Evolutionary conservation across 2,329 filamentous ascomycete species (phyloP).

Genomic region (Phaeosphaeriaceae sp.): DNA sequence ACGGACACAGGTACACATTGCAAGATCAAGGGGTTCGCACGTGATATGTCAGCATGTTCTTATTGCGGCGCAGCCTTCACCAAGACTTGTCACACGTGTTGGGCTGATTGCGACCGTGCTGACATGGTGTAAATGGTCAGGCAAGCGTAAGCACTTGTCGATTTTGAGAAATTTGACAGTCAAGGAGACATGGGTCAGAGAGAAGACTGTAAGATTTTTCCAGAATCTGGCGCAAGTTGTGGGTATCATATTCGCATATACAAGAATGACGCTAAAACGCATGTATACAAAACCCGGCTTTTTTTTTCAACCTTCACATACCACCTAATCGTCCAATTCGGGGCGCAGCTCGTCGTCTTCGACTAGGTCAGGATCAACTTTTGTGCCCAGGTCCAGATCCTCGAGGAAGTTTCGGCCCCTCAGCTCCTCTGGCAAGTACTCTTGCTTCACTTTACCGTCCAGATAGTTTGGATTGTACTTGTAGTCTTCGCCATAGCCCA

Average conservation of each 20-base stretch:
- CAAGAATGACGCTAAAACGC: not conserved
- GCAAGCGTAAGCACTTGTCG: not conserved
- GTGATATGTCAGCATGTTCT: not conserved
- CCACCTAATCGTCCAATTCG: constrained; percentile 29
- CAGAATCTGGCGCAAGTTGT: not conserved
- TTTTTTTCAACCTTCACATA: not conserved
- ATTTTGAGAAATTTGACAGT: too few species aligned
- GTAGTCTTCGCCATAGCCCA: constrained; percentile 90
- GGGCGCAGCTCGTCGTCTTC: constrained; percentile 36
- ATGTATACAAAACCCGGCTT: not conserved
- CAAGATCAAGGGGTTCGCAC: not conserved
- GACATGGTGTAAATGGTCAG: not conserved
- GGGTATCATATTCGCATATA: constrained; percentile 10
- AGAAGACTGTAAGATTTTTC: not conserved
- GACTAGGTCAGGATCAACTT: constrained; percentile 65
- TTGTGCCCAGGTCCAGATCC: constrained; percentile 77
- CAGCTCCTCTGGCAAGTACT: constrained; percentile 85
- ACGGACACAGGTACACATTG: not conserved
- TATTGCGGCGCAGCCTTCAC: not conserved
- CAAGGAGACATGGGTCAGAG: too few species aligned
- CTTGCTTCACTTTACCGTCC: constrained; percentile 81
- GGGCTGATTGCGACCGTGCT: not conserved
- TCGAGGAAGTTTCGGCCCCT: constrained; percentile 77
- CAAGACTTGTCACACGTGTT: not conserved
- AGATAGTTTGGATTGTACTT: constrained; percentile 95